Percentiles rank a stretch among this genome's conserved stretches.
These are phyloP conservation scores for Agaricus sinodeliciosus DNA, from an alignment of 768 basidiomycete species.

Conservation along the genomic window DNA sequence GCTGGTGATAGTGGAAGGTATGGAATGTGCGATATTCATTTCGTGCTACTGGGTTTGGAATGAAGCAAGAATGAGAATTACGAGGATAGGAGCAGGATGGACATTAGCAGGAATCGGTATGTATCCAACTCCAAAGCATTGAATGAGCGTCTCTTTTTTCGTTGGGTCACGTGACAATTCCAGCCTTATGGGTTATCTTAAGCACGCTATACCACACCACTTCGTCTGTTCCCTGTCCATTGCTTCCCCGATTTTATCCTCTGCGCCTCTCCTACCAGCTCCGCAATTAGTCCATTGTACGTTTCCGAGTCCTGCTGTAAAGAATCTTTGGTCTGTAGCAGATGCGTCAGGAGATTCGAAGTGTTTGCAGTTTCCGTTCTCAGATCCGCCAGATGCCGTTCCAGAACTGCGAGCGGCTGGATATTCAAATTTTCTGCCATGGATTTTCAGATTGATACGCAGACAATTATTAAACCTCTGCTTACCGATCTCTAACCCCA, in stretches of 20 bases:
- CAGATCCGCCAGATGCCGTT: constrained; percentile 61
- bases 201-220: neutral
- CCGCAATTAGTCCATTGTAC: constrained; percentile 87
- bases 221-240: constrained; percentile 17
- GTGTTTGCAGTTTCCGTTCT: constrained; percentile 68
- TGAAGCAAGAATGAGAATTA: neutral
- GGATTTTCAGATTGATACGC: neutral
- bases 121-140: neutral
- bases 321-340: constrained; percentile 75
- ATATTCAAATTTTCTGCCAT: constrained; percentile 62
- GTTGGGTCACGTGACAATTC: constrained; percentile 7
- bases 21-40: constrained; percentile 89
- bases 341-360: constrained; percentile 70
- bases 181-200: neutral
- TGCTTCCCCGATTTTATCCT: constrained; percentile 68
- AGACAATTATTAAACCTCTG: neutral
- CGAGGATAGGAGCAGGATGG: neutral
- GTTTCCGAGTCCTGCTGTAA: constrained; percentile 85
- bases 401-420: constrained; percentile 60
- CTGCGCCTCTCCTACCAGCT: constrained; percentile 88
- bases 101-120: neutral
- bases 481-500: constrained; percentile 65
- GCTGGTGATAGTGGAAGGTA: constrained; percentile 79
- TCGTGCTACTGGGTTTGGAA: constrained; percentile 1
- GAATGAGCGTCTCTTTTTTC: constrained; percentile 6